phyloP scores from a whole-genome alignment of 768 basidiomycete genomes.

The Suillus occidentalis region DNA sequence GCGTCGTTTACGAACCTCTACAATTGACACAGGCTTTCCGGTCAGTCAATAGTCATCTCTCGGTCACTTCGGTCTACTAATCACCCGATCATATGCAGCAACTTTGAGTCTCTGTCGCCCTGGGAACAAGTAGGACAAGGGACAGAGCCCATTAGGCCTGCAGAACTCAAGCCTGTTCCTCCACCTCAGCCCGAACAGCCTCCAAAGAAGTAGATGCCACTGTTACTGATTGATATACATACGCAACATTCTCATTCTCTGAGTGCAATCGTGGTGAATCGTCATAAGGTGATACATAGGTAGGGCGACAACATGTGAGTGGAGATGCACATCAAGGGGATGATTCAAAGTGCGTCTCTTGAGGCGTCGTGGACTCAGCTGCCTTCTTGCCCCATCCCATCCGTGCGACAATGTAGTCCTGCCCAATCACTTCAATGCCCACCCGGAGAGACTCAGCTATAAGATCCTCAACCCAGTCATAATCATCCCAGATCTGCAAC shows the following conservation, averaged over 20 bases:
- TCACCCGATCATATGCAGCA: constrained; percentile 45
- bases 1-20: constrained; percentile 95
- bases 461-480: constrained; percentile 95
- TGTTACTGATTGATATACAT: constrained; percentile 4
- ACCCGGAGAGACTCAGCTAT: constrained; percentile 84
- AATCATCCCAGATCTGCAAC: constrained; percentile 88
- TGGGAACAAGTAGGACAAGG: constrained; percentile 94
- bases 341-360: constrained; percentile 7
- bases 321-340: not conserved
- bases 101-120: constrained; percentile 89
- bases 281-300: not conserved
- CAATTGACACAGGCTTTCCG: constrained; percentile 98
- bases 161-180: constrained; percentile 73
- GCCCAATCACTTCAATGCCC: constrained; percentile 87
- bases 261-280: not conserved
- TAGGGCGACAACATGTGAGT: not conserved
- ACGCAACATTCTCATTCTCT: constrained; percentile 1
- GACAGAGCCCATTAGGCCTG: constrained; percentile 54
- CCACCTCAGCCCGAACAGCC: constrained; percentile 73
- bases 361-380: not conserved
- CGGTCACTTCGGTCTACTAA: constrained; percentile 3
- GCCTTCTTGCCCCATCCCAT: constrained; percentile 74
- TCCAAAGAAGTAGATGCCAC: constrained; percentile 66
- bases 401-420: constrained; percentile 83
- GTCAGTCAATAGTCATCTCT: constrained; percentile 40